Base-by-base conservation (phyloP, 2,329 filamentous ascomycete genomes). In the Leptodontidium sp. region DNA sequence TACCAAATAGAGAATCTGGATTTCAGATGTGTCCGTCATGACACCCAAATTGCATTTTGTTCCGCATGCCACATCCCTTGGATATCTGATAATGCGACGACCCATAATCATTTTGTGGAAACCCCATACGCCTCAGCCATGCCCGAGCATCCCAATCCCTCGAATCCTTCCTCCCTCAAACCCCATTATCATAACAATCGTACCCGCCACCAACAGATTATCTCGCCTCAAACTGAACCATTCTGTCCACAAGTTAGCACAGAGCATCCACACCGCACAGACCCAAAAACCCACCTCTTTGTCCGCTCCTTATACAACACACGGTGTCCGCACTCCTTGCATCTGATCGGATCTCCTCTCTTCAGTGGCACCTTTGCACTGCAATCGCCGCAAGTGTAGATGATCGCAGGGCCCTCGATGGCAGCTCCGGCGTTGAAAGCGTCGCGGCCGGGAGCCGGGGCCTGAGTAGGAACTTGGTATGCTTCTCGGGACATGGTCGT, bases 271-370 rank as follows among this genome's bases (percentile, higher is more conserved):
- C 49, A 26, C 17, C 50, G 40, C 50, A 68, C 24, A 53, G 32
- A 57, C 26, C 29, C 32, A 38, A 32, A 7, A 43, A 65, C 91
- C 82, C 80, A 98, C 96, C 96, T 89, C 86, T 97, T 98, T 55
- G 96, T 99, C 79, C 96, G 85, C 88, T 98, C 93, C 88, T 99
- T 99, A 83, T 98, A 98, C 74, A 99, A 83, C 70, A 99, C 94
- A 73, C 96, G 90, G 78, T 97, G 96, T 8, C 96, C 96, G 81
- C 96, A 99, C 82, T 94, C 92, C 81, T 93, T 92, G 86, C 94
- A 97, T 35, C 93, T 87, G 74, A 97, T 95, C 43, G 91, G 90
- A 77, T 96, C 93, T 71, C 89, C 91, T 74, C 90, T 88, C 81
- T 91, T 91, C 75, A 97, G 84, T 21, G 87, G 85, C 55, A 95